A percentile compares a stretch with the other conserved stretches of the same genome.
Evolutionary conservation across 2,329 filamentous ascomycete species (phyloP).

Genomic region (Paraphaeosphaeria minitans): DNA sequence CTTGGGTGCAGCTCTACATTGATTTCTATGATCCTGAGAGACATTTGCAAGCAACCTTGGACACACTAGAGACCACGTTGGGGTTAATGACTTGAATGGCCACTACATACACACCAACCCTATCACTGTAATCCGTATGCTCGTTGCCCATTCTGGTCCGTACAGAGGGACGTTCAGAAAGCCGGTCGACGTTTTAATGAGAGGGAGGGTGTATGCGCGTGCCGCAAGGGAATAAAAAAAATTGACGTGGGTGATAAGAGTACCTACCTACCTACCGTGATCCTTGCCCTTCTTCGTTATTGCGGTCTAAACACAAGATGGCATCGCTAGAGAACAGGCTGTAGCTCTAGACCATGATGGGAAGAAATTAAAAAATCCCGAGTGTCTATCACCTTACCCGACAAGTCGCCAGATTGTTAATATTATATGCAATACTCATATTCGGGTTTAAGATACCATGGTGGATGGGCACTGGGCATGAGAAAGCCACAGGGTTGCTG

Average conservation of each 20-base stretch:
- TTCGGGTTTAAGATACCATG: no score
- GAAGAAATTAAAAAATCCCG: no score
- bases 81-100: neutral
- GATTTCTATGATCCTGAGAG: neutral
- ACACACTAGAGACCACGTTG: neutral
- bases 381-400: no score
- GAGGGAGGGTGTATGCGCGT: neutral
- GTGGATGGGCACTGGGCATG: no score
- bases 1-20: constrained; percentile 3
- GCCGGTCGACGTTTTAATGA: neutral
- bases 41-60: neutral
- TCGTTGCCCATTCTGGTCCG: neutral
- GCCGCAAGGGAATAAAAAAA: neutral
- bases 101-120: neutral
- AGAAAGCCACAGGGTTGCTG: no score
- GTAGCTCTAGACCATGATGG: no score
- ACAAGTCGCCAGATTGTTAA: no score
- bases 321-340: no score
- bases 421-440: no score
- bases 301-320: no score
- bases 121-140: neutral
- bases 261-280: no score
- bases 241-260: neutral
- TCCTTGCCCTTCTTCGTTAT: no score
- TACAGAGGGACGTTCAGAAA: neutral